Percentiles rank a stretch among this genome's conserved stretches.
Conservation (phyloP, 1,284 basidiomycete species). For the Sanghuangporus sanghuang region DNA sequence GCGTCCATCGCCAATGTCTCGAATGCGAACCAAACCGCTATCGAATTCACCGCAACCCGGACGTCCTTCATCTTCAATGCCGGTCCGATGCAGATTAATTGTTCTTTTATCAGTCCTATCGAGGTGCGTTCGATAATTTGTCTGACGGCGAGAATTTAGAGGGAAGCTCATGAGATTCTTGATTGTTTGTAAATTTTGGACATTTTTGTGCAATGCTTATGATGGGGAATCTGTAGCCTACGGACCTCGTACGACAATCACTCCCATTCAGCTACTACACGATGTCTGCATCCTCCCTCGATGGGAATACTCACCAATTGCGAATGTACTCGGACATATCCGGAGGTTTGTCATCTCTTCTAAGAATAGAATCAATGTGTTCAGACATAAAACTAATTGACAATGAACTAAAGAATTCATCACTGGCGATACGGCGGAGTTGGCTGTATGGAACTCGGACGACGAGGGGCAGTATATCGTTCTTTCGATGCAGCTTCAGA, state of each 20-base stretch:
- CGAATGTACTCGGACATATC: slow-evolving; percentile 22
- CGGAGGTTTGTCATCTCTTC: slow-evolving; percentile 8
- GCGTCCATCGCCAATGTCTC: slow-evolving; percentile 13
- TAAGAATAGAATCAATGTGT: background rate
- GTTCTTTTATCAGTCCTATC: slow-evolving; percentile 36
- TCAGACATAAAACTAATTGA: background rate
- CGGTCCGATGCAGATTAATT: slow-evolving; percentile 34
- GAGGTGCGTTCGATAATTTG: slow-evolving; percentile 26
- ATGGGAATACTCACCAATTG: slow-evolving; percentile 21
- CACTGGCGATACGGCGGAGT: slow-evolving; percentile 26
- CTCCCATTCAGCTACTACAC: slow-evolving; percentile 24
- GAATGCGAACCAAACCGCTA: background rate
- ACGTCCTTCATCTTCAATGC: slow-evolving; percentile 30
- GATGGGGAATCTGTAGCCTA: background rate
- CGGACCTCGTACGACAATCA: slow-evolving; percentile 23
- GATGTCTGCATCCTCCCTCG: slow-evolving; percentile 22
- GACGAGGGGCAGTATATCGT: slow-evolving; percentile 24
- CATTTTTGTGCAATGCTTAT: background rate
- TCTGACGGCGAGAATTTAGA: background rate
- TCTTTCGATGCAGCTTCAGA: slow-evolving; percentile 26
- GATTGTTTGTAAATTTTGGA: background rate
- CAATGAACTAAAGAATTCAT: slow-evolving; percentile 29
- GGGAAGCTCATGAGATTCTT: too few relatives aligned
- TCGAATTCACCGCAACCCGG: slow-evolving; percentile 32
- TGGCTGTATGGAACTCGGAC: slow-evolving; percentile 28